Evolutionary conservation across 2,329 filamentous ascomycete species (phyloP), one percentile per base, ranked within the genome.

Genomic region (Colletotrichum brevisporum): DNA sequence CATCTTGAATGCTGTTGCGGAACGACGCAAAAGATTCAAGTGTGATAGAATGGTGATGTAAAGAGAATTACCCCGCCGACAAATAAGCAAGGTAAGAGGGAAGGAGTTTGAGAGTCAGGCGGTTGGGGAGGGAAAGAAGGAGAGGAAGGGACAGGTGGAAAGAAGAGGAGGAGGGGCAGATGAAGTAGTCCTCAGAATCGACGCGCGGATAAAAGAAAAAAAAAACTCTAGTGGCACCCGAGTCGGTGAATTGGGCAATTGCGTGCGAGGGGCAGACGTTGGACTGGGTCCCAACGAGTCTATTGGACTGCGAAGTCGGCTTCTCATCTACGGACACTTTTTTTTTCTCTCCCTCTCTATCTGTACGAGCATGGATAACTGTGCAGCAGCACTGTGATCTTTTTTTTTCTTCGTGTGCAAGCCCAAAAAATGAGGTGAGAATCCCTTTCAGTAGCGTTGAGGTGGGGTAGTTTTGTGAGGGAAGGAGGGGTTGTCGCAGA

Each of bases 1-100:
- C 88, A 90, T 90, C 72, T 81, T 88, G 81, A 66, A 66, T 47
- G 73, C 76, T 78, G 78, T 79, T 74, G 74, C 73, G 73, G 73
- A 64, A 64, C 58, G 53, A 45, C 57, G 63, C 62, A 69, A 60
- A 52, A 57, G 56, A 56, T 10, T 66, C 66, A 66, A 47, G 64
- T 54, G 53, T 58, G 57, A 60, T 48, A n/a, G 18, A 57, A 69
- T 58, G 31, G 47, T 61, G 41, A 26, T 45, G 36, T 58, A 48
- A 56, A 26, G 50, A 58, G 55, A 58, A 48, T 56, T 59, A 64
- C 68, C 68, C 65, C 68, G 65, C 68, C 65, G 66, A 62, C n/a
- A 55, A 54, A 15, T 18, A 18, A 56, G 67, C 58, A 63, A 56
- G 53, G 55, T 66, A 71, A 56, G 45, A 48, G n/a, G 31, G 53